Percentiles rank a stretch among this genome's conserved stretches.
Evolutionary conservation across 1,139 yeast genomes (phyloP).

Genomic region (Kodamaea derodonti): DNA sequence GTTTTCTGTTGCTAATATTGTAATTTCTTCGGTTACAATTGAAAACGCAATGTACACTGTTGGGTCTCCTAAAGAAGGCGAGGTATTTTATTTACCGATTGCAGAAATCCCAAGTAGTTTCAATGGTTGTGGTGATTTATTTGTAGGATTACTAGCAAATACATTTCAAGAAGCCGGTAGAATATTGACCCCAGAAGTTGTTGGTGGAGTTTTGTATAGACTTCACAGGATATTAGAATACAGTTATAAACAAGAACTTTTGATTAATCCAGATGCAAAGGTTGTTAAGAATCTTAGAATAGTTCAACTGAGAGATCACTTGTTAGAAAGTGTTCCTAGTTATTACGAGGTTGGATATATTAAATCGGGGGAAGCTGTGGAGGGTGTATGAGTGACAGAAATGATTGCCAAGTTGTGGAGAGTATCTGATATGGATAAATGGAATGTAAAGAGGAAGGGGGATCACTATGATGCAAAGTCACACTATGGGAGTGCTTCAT

Average conservation of each 20-base stretch:
- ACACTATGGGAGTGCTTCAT: too few relatives aligned
- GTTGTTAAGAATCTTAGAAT: constrained; percentile 31
- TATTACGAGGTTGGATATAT: not conserved
- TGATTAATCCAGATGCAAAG: constrained; percentile 11
- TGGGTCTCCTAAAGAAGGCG: constrained; percentile 17
- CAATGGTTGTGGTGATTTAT: constrained; percentile 46
- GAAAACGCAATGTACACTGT: constrained; percentile 31
- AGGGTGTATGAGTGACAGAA: too few relatives aligned
- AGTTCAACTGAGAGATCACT: constrained; percentile 23
- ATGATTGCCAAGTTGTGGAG: too few relatives aligned
- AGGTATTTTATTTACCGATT: constrained; percentile 27
- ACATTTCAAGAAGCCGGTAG: constrained; percentile 21
- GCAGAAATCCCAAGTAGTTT: constrained; percentile 33
- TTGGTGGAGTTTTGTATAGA: constrained; percentile 26
- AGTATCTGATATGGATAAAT: too few relatives aligned
- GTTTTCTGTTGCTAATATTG: constrained; percentile 27
- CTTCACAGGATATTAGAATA: constrained; percentile 28
- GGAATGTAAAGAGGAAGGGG: too few relatives aligned
- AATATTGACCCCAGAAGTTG: constrained; percentile 22
- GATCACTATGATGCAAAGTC: too few relatives aligned
- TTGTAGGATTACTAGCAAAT: constrained; percentile 38
- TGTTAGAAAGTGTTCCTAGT: constrained; percentile 3
- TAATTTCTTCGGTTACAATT: constrained; percentile 32
- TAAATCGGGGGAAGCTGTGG: too few relatives aligned
- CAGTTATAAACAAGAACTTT: constrained; percentile 24